Base-by-base conservation (phyloP, 345 rosid species). In the Salix purpurea region DNA sequence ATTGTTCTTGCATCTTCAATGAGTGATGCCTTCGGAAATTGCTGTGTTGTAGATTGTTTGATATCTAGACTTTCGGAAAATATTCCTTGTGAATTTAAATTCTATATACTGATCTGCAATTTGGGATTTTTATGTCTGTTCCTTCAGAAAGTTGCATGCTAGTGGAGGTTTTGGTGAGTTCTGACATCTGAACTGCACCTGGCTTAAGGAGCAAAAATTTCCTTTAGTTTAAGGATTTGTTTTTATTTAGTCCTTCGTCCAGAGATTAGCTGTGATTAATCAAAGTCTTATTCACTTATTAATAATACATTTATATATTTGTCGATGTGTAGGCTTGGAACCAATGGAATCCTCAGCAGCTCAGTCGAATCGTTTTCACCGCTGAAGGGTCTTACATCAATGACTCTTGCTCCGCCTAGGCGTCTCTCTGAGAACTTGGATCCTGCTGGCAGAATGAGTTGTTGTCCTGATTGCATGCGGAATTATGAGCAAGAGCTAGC, bases 401-500 rank as follows among this genome's bases (percentile, higher is more conserved):
- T 84, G 58, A 46, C 76, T 12, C 64, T 83, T 68, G 24, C 84
- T 69, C 81, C 83, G 37, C 74, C 78, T 0, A 85, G 85, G 68
- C 87, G 56, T 46, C 67, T 81, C 32, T 71, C 85, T 46, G 89
- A 89, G 85, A 90, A 84, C 82, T 70, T 81, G 15, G 89, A 89
- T 76, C 85, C 90, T 72, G 54, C 85, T 75, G 75, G 74, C 44
- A 86, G 79, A 76, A 76, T 81, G 48, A 83, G 86, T 70, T 90
- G 90, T 72, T 96, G 99, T 82, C 88, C 90, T 1, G 87, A 74
- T 50, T 96, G 99, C 83, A 37, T 77, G 75, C 88, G 83, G 80
- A 88, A 85, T 79, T 94, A 85, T 18, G 89, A 92, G 79, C 88
- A 91, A 75, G 97, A 93, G 34, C 82, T 92, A 0, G 89, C 86